A percentile compares a stretch with the other conserved stretches of the same genome.
phyloP scores from a whole-genome alignment of 2,329 filamentous ascomycete species.

The Ophiocordyceps sinensis region DNA sequence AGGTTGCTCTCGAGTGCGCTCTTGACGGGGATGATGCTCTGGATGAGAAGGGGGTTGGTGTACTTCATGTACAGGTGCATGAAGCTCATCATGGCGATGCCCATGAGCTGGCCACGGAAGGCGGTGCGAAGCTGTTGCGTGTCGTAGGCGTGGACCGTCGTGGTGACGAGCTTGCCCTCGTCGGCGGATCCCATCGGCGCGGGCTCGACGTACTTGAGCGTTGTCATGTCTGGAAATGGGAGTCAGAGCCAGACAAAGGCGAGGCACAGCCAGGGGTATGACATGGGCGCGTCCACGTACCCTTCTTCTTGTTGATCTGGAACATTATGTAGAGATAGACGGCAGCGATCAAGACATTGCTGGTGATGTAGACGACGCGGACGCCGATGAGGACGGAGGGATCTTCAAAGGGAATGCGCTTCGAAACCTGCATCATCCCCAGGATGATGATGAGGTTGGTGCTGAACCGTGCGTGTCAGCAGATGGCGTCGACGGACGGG shows the following conservation, averaged over 20 bases:
- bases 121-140: conserved; percentile 67
- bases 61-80: conserved; percentile 99
- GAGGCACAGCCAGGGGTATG: too few relatives aligned
- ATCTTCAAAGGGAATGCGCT: conserved; percentile 89
- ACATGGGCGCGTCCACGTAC: conserved; percentile 35
- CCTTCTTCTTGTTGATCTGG: conserved; percentile 93
- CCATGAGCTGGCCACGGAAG: conserved; percentile 89
- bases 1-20: conserved; percentile 88
- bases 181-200: conserved; percentile 85
- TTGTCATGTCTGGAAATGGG: conserved; percentile 64
- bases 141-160: conserved; percentile 93
- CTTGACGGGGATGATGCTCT: conserved; percentile 97
- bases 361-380: conserved; percentile 39
- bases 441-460: conserved; percentile 91
- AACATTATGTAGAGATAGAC: conserved; percentile 77
- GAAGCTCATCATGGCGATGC: conserved; percentile 91
- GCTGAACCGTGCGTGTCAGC: conserved; percentile 27
- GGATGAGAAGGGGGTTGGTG: conserved; percentile 97
- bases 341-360: conserved; percentile 67
- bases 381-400: conserved; percentile 43
- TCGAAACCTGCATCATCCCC: conserved; percentile 96
- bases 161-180: conserved; percentile 91
- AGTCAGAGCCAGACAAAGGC: conserved; percentile 1
- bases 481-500: not conserved
- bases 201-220: conserved; percentile 96